Evolutionary conservation across 306 rosid genomes (phyloP).

Genomic region (Cucumis melo): DNA sequence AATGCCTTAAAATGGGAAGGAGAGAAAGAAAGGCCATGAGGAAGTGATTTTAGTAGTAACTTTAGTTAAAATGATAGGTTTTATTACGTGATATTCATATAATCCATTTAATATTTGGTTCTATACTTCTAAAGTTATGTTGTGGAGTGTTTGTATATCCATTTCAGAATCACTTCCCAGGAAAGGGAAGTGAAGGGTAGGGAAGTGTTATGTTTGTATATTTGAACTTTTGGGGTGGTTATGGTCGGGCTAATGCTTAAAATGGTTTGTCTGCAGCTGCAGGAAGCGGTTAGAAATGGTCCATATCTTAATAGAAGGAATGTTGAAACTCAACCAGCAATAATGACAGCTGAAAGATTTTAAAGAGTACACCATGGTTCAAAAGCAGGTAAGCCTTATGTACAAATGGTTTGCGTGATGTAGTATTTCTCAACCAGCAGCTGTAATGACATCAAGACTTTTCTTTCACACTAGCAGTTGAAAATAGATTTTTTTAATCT

Average conservation of each 20-base stretch:
- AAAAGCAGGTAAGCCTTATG: not conserved
- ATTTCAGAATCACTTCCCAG: no score
- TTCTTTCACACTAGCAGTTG: not conserved
- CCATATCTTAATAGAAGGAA: constrained; percentile 50
- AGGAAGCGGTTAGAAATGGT: constrained; percentile 57
- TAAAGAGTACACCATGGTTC: constrained; percentile 5
- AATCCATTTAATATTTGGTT: not conserved
- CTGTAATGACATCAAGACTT: no score
- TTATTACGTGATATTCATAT: no score
- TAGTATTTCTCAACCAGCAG: no score
- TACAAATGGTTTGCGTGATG: not conserved
- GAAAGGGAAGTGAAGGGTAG: no score
- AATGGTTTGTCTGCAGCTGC: constrained; percentile 37
- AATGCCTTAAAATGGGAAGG: not conserved
- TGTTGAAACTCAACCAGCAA: constrained; percentile 60
- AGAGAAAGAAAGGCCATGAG: not conserved
- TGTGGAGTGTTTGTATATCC: no score
- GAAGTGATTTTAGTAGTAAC: no score
- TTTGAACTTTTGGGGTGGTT: not conserved
- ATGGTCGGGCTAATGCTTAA: not conserved
- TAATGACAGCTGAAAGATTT: constrained; percentile 75
- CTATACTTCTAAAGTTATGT: no score
- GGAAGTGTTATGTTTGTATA: not conserved
- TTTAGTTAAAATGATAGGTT: no score
- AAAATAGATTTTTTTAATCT: not conserved